Evolutionary conservation across 306 rosid species (phyloP), one percentile per base, ranked within the genome.

Genomic region (Cyclanthera cordifolia): DNA sequence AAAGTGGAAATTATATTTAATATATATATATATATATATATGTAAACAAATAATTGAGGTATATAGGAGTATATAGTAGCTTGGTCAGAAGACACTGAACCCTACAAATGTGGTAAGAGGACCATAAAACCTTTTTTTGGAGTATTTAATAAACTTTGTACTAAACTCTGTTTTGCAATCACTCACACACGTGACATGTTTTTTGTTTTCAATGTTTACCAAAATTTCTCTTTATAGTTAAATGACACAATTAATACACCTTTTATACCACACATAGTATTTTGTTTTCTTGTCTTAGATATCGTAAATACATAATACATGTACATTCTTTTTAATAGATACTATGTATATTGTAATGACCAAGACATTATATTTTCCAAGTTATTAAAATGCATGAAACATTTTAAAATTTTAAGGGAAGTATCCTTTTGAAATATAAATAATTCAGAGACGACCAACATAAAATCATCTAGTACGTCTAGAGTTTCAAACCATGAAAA

Each of bases 131-230:
- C 25, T 5, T 60, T 45, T 21, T 27, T 32, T 45, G 16, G 49
- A 45, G 49, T 12, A 45, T 45, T 45, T 45, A 45, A 45, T 45
- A 16, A 45, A 5, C 49, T 45, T 45, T 37, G 52, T 63, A 61
- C 30, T 61, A 61, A 61, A 61, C 7, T 61, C 39, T 61, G 23
- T 61, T 1, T 61, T 19, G 5, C 2, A 61, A 39, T 37, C 49
- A 37, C 50, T 11, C 50, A 43, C 12, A 39, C 52, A 63, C 69
- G 69, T 63, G 69, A 63, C 52, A 63, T 63, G 69, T 63, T 43
- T 63, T 39, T 11, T 10, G 2, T 39, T 63, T 39, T 34, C 4
- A 60, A 60, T 60, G 13, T 37, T 34, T 37, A 27, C 8, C 16
- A 1, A 60, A 30, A 1, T 16, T 28, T 58, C 23, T 10, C 41